Percentiles rank a stretch among this genome's conserved stretches.
Conservation (phyloP, 768 basidiomycete species). For the Mycena metata region DNA sequence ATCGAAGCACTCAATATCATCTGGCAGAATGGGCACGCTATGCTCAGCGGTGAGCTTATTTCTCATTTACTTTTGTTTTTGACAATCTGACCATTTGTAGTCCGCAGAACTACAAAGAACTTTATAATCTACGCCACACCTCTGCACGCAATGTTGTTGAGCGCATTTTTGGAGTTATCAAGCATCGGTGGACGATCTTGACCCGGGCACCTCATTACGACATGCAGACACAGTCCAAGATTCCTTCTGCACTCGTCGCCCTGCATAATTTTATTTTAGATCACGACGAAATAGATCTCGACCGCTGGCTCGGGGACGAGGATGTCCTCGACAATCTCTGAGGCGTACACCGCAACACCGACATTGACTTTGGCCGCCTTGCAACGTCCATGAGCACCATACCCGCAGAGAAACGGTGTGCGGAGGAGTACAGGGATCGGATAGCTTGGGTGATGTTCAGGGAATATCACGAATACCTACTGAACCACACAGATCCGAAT, state of each 20-base stretch:
- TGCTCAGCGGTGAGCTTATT: constrained; percentile 26
- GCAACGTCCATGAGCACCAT: constrained; percentile 1
- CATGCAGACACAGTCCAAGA: constrained; percentile 41
- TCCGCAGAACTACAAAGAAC: constrained; percentile 52
- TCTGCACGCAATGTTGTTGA: too few relatives aligned
- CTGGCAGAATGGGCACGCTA: constrained; percentile 51
- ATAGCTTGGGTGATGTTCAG: constrained; percentile 47
- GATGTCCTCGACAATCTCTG: constrained; percentile 32
- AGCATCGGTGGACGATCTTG: too few relatives aligned
- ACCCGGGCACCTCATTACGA: constrained; percentile 47
- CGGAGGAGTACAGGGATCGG: constrained; percentile 30
- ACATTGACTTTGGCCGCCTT: neutral
- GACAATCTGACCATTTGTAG: constrained; percentile 37
- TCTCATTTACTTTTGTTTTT: constrained; percentile 14
- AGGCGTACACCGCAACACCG: neutral
- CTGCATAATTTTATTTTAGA: constrained; percentile 30
- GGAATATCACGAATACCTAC: constrained; percentile 31
- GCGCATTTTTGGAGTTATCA: too few relatives aligned
- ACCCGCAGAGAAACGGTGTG: constrained; percentile 12
- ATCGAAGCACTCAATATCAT: constrained; percentile 53
- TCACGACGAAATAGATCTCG: constrained; percentile 40
- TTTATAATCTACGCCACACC: constrained; percentile 58
- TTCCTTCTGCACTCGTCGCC: constrained; percentile 40
- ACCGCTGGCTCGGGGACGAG: constrained; percentile 42
- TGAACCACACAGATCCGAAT: constrained; percentile 4